phyloP scores from a whole-genome alignment of 805 yeast species.

The Zygoascus biomembranicola region DNA sequence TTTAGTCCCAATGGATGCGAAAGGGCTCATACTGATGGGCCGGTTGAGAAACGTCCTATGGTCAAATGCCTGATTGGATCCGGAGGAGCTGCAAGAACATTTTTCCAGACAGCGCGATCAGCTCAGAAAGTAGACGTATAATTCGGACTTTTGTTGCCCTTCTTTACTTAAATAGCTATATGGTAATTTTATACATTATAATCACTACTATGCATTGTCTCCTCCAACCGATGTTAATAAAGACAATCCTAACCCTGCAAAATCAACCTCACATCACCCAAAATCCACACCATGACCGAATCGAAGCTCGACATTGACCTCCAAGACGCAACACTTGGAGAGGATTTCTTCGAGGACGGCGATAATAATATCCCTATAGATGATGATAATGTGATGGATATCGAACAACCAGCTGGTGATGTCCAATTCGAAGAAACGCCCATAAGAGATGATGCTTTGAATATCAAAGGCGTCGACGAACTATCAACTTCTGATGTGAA shows the following conservation, averaged over 20 bases:
- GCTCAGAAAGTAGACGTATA: conserved; percentile 29
- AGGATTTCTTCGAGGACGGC: background rate
- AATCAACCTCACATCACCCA: background rate
- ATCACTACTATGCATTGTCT: too few species aligned
- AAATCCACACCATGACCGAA: background rate
- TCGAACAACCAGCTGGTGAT: background rate
- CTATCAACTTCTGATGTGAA: conserved; percentile 54
- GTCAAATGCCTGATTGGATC: conserved; percentile 52
- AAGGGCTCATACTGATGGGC: conserved; percentile 37
- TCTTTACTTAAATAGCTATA: too few species aligned
- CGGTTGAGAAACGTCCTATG: conserved; percentile 29
- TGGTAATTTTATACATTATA: too few species aligned
- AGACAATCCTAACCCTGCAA: too few species aligned
- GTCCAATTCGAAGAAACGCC: background rate
- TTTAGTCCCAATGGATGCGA: conserved; percentile 46
- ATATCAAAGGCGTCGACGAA: conserved; percentile 54
- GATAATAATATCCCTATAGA: background rate
- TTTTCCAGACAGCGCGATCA: conserved; percentile 59
- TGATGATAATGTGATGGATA: background rate
- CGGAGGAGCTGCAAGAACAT: conserved; percentile 61
- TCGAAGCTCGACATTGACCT: background rate
- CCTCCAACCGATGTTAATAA: too few species aligned
- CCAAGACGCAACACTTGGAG: background rate
- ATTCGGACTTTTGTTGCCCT: background rate
- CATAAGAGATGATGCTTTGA: conserved; percentile 33